These are phyloP conservation scores for Pestalotiopsis sp. DNA, from an alignment of 2,329 filamentous ascomycete species.

Conservation along the genomic window DNA sequence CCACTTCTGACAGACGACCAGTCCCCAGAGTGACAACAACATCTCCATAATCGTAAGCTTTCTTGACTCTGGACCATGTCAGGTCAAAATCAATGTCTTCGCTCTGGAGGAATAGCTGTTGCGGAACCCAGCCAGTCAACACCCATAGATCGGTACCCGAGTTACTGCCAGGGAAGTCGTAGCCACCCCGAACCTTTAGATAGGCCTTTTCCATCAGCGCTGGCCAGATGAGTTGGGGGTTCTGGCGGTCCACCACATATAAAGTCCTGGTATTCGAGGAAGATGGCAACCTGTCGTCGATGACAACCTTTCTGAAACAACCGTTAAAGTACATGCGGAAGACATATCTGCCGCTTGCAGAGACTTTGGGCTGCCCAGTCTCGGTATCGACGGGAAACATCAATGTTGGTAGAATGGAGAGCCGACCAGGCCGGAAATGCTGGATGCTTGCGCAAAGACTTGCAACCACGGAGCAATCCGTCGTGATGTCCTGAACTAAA, in stretches of 20 bases:
- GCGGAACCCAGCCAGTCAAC: conserved; percentile 93
- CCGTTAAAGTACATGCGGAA: conserved; percentile 96
- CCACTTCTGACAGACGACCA: conserved; percentile 74
- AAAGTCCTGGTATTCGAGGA: conserved; percentile 76
- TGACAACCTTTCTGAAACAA: conserved; percentile 83
- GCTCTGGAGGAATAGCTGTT: conserved; percentile 89
- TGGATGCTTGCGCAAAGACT: conserved; percentile 84
- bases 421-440: conserved; percentile 68
- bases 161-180: conserved; percentile 97
- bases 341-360: conserved; percentile 84
- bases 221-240: conserved; percentile 85
- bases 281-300: conserved; percentile 85
- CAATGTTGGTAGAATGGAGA: conserved; percentile 69
- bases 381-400: conserved; percentile 75
- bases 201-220: conserved; percentile 95
- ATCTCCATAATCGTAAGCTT: conserved; percentile 75
- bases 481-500: conserved; percentile 92
- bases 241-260: conserved; percentile 84
- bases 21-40: conserved; percentile 91
- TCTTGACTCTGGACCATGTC: conserved; percentile 77
- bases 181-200: conserved; percentile 90
- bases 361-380: conserved; percentile 61
- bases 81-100: conserved; percentile 77
- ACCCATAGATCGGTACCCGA: conserved; percentile 94
- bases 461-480: conserved; percentile 95